Evolutionary conservation across 352 stramenopile genomes (phyloP), one percentile per base, ranked within the genome.

Genomic region (Phytophthora lateralis): DNA sequence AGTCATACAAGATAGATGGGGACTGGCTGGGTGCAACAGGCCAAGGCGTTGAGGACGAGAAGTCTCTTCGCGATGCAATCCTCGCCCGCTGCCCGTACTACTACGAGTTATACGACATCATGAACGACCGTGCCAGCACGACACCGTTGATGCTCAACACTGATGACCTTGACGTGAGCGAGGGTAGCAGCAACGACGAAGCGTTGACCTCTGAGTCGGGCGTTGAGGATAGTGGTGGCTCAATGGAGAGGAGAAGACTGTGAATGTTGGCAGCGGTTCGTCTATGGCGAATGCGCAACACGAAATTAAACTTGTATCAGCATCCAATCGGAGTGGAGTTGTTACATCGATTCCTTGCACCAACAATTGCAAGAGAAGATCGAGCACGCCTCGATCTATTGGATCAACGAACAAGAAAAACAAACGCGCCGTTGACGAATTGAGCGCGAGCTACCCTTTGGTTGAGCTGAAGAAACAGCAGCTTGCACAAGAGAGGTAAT

Each of bases 21-120:
- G 45, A 66, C 11, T 71, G 63, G 56, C 47, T 71, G 1, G 37
- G 37, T n/a, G 27, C 35, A 7, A 71, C 55, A 3, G 56, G 63
- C 0, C 52, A 58, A 38, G 63, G 51, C 17, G 63, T 71, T 14
- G 18, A 53, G 8, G 51, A 63, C 45, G 51, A 66, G 30, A 38
- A 42, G 6, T 37, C 35, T n/a, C n/a, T 71, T 6, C 43, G 43
- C 12, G 27, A 35, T 12, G 54, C 21, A 1, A 66, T 71, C 32
- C 9, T 60, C 1, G 4, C 9, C 12, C 55, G 62, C 14, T 70
- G 55, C 38, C 49, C 55, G 15, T 41, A 41, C 2, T 57, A 68
- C 45, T 62, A 68, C 60, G 45, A 68, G 44, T 34, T 71, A 1
- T 24, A 38, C 11, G 45, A 55, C 20, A 46, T 59, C 21, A 66